phyloP scores from a whole-genome alignment of 176 grass and related monocot species.

The Phoenix dactylifera region DNA sequence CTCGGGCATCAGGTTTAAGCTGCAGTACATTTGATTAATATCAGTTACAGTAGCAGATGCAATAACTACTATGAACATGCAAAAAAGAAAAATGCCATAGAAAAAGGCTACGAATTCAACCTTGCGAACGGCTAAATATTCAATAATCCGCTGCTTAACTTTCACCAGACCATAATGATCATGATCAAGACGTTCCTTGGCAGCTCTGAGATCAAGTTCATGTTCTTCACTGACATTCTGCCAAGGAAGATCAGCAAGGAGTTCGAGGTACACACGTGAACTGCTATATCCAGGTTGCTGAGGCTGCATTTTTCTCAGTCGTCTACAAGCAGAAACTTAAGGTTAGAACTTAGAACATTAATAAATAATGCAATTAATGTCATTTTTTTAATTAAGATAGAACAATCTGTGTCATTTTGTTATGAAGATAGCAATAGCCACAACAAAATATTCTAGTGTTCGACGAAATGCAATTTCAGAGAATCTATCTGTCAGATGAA shows the following conservation, averaged over 20 bases:
- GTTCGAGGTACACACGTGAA: slow-evolving; percentile 82
- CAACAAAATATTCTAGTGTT: too few species aligned
- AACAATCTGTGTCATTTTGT: too few species aligned
- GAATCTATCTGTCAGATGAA: too few species aligned
- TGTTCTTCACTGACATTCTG: slow-evolving; percentile 91
- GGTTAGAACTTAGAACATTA: slow-evolving; percentile 1
- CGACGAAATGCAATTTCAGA: too few species aligned
- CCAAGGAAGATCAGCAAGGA: slow-evolving; percentile 97
- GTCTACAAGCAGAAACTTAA: slow-evolving; percentile 31
- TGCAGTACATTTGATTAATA: slow-evolving; percentile 29
- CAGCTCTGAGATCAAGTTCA: slow-evolving; percentile 80
- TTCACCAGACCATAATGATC: slow-evolving; percentile 88
- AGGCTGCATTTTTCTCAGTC: slow-evolving; percentile 89
- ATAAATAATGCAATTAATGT: too few species aligned
- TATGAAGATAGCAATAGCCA: too few species aligned
- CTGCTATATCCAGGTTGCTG: slow-evolving; percentile 99
- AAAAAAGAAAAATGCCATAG: slow-evolving; percentile 4
- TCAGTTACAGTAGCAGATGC: slow-evolving; percentile 15
- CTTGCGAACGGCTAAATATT: slow-evolving; percentile 98
- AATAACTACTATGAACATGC: slow-evolving; percentile 14
- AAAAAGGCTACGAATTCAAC: slow-evolving; percentile 27
- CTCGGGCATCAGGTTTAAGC: slow-evolving; percentile 96
- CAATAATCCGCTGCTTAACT: slow-evolving; percentile 95
- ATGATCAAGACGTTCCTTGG: slow-evolving; percentile 78
- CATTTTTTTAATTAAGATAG: too few species aligned